Conservation (phyloP, 2,329 filamentous ascomycete genomes). For the Cercospora canescens region DNA sequence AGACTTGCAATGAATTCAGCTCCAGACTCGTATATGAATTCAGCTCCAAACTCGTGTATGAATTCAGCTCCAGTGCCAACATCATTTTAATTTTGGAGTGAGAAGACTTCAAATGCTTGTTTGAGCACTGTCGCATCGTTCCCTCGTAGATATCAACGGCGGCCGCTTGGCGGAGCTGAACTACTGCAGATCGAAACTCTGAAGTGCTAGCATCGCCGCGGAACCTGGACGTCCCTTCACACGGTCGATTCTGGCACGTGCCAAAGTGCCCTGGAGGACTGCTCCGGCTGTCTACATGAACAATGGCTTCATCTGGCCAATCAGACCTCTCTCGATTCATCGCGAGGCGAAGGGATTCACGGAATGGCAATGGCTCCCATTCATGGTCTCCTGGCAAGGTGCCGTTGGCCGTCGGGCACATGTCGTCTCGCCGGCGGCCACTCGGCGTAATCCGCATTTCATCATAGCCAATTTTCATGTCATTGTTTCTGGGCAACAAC, state of each 20-base stretch:
- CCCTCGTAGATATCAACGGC: not conserved
- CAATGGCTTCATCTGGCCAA: not conserved
- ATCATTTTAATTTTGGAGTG: not conserved
- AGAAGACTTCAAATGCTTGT: not conserved
- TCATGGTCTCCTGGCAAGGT: not conserved
- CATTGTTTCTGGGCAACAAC: not conserved
- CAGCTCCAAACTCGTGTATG: too few species aligned
- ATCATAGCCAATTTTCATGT: not conserved
- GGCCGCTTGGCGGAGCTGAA: not conserved
- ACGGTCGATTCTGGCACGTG: not conserved
- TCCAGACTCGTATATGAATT: too few species aligned
- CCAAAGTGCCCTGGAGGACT: not conserved
- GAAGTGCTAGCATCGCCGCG: not conserved
- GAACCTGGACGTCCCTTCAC: not conserved
- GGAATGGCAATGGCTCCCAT: not conserved
- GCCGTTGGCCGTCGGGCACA: not conserved
- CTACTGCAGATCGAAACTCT: not conserved
- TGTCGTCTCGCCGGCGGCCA: not conserved
- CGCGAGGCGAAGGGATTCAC: not conserved
- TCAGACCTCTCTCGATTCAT: too few species aligned
- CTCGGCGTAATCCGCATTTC: not conserved
- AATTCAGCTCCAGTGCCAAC: not conserved
- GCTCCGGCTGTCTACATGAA: not conserved
- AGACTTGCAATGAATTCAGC: too few species aligned
- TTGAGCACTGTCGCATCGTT: not conserved